Base-by-base conservation (phyloP, 108 stramenopile species). In the Fragilariopsis cylindrus region DNA sequence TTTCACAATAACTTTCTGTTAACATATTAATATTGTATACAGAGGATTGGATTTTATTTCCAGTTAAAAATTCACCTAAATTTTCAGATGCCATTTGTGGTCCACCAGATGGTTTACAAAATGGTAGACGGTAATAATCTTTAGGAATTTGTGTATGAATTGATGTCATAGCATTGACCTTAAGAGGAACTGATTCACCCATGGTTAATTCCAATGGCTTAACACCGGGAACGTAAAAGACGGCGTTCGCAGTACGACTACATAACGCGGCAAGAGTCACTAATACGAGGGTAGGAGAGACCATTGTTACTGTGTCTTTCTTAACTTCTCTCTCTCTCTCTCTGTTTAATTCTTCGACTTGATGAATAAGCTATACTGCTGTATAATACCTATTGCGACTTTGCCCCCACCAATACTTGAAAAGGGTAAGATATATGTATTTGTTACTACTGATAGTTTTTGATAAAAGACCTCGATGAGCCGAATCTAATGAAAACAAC, bases 11-110 rank as follows among this genome's bases (percentile, higher is more conserved):
- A 5, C 85, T 71, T 50, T 98, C 93, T 50, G 83, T 84, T 65
- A 95, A 82, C 95, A 96, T 97, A 85, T 90, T 85, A 67, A 96
- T 81, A 62, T 80, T 77, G 77, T 96, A 99, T 52, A 98, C 87
- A n/a, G 96, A 97, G 75, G 82, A 96, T 71, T 99, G 97, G 70
- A 99, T 97, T 63, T 96, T 94, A 76, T 98, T 96, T 8, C 99
- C 99, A 2, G 96, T 96, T 49, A 99, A 68, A 81, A 96, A 96
- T 86, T 93, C 90, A 55, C 96, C 96, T 54, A 98, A 84, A 70
- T 91, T 94, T 76, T 91, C 93, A 16, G 87, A 85, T 4, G 91
- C 90, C 92, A 92, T 92, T 62, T 88, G 87, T 30, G 92, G 89
- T n/a, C 96, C 96, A 6, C 88, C 94, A 39, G 78, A 70, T 21